Base-by-base conservation (phyloP, 257 asterid genomes). In the Phtheirospermum japonicum region DNA sequence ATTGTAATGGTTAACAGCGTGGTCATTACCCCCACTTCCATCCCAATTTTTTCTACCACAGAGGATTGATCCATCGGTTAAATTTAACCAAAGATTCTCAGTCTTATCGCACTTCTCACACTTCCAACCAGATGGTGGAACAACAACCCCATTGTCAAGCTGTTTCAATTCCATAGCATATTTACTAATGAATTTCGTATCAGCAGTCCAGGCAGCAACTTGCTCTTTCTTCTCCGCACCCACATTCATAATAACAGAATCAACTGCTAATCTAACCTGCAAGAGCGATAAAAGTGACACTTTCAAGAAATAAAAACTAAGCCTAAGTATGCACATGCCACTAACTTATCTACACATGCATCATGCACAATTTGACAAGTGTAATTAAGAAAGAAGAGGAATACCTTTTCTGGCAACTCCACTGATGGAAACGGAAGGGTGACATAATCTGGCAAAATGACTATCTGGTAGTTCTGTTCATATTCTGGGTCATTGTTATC, bases 1-100 rank as follows among this genome's bases (percentile, higher is more conserved):
- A 49, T 54, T 68, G 73, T 77, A 93, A 81, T 89, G 96, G 70
- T 82, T 79, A 74, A 93, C 76, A 52, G 97, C 99, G 78, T 93
- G 99, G 76, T 89, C 79, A 54, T 93, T 93, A 59, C 99, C 99
- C 53, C 99, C 99, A 66, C 76, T 87, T 52, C 99, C 99, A 68
- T 85, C 99, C 96, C 96, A 93, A 65, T 82, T 83, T 68, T 55
- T 85, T 75, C 99, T 79, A 61, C 99, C 99, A 67, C 99, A 93
- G 12, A 85, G 88, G 66, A 87, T 89, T 62, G 91, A 71, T 63
- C 97, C 97, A 77, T 93, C 96, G 18, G 97, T 89, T 67, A 93
- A 80, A 75, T 93, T 93, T 65, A 93, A 75, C 97, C 99, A 89
- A 51, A 89, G 99, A 81, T 93, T 93, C 33, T 87, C 96, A 18